A percentile compares a stretch with the other conserved stretches of the same genome.
These are phyloP conservation scores for Kodamaea jinghongensis DNA, from an alignment of 805 yeast species.

Conservation along the genomic window DNA sequence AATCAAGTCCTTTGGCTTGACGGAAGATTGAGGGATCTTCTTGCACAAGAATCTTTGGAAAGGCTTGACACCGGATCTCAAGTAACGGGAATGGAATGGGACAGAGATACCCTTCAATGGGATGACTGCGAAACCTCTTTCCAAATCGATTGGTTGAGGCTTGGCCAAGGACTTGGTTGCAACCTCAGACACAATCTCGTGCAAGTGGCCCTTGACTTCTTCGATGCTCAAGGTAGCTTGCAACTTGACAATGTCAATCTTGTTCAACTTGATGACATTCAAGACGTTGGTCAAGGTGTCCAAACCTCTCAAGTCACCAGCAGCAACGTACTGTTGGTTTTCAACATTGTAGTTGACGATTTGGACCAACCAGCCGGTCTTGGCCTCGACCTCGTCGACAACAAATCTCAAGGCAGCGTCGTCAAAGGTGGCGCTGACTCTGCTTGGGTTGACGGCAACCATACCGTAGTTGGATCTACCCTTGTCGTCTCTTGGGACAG, in stretches of 20 bases:
- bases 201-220: slow-evolving; percentile 82
- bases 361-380: slow-evolving; percentile 92
- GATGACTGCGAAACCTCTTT: slow-evolving; percentile 97
- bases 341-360: slow-evolving; percentile 98
- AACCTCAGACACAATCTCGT: slow-evolving; percentile 84
- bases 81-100: slow-evolving; percentile 99
- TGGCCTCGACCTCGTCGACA: slow-evolving; percentile 78
- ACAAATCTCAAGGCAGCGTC: slow-evolving; percentile 94
- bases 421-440: slow-evolving; percentile 82
- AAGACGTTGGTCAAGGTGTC: slow-evolving; percentile 91
- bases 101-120: slow-evolving; percentile 99
- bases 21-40: slow-evolving; percentile 93
- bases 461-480: slow-evolving; percentile 99
- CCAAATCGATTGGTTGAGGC: slow-evolving; percentile 94
- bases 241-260: slow-evolving; percentile 86
- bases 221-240: slow-evolving; percentile 81
- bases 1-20: slow-evolving; percentile 88
- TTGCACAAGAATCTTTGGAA: slow-evolving; percentile 96
- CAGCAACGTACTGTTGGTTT: slow-evolving; percentile 97
- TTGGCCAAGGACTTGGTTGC: slow-evolving; percentile 77
- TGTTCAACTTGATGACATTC: slow-evolving; percentile 90
- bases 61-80: slow-evolving; percentile 98
- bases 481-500: slow-evolving; percentile 92
- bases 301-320: slow-evolving; percentile 95
- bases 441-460: slow-evolving; percentile 97